These are phyloP conservation scores for Entomortierella beljakovae DNA, from an alignment of 192 early-diverging fungal genomes.

Conservation along the genomic window DNA sequence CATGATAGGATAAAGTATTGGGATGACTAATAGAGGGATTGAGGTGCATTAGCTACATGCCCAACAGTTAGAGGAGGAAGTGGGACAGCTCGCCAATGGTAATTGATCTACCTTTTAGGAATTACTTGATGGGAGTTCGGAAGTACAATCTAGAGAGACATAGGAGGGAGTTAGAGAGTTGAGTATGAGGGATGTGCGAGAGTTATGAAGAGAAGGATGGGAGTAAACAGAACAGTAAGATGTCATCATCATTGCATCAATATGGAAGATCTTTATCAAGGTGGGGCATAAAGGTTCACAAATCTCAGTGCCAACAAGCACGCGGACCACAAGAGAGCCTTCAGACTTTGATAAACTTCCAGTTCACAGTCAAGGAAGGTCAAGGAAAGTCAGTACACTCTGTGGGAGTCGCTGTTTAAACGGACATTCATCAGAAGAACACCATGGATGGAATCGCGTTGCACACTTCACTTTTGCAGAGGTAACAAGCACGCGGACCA, in stretches of 20 bases:
- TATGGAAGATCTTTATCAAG: background rate
- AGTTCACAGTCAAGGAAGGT: background rate
- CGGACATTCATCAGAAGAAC: no score
- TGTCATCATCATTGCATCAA: no score
- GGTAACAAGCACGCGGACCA: no score
- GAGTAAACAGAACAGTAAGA: no score
- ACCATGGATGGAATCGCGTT: no score
- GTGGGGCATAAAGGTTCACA: conserved; percentile 18
- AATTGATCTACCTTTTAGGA: conserved; percentile 1
- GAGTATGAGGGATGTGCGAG: background rate
- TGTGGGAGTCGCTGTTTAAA: background rate
- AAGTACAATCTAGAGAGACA: background rate
- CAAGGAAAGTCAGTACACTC: background rate
- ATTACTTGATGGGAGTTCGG: background rate
- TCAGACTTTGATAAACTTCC: conserved; percentile 11
- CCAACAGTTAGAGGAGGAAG: background rate
- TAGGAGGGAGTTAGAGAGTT: background rate
- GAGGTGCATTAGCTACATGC: background rate
- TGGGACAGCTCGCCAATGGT: conserved; percentile 9
- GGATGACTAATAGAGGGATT: conserved; percentile 8
- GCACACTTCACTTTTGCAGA: no score
- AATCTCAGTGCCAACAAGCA: conserved; percentile 17
- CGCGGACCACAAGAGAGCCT: conserved; percentile 7
- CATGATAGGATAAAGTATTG: conserved; percentile 5
- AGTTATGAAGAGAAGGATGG: background rate